Evolutionary conservation across 108 stramenopile species (phyloP).

Genomic region (Cyclostephanos tholiformis): DNA sequence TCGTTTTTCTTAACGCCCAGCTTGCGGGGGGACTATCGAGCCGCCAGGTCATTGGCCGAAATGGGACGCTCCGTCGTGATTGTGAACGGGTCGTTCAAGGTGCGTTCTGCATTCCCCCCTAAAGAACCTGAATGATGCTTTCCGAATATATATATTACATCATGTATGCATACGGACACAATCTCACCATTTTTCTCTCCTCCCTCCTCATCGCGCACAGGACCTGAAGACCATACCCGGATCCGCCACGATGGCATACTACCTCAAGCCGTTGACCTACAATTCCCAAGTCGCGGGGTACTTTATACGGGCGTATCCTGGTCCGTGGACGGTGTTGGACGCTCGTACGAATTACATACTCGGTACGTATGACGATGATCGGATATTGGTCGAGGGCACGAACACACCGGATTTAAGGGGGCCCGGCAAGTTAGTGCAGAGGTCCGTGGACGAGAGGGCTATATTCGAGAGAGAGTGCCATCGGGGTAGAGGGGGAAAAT

Average conservation of each 20-base stretch:
- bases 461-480: constrained; percentile 44
- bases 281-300: constrained; percentile 80
- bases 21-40: constrained; percentile 55
- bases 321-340: constrained; percentile 65
- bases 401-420: constrained; percentile 78
- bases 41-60: constrained; percentile 55
- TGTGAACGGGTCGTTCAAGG: constrained; percentile 77
- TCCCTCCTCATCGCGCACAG: constrained; percentile 3
- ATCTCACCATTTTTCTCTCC: background rate
- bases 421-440: constrained; percentile 64
- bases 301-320: constrained; percentile 61
- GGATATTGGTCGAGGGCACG: constrained; percentile 64
- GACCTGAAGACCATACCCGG: constrained; percentile 56
- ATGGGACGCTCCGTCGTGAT: constrained; percentile 53
- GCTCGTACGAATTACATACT: constrained; percentile 47
- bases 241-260: constrained; percentile 78
- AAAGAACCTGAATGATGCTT: too few species aligned
- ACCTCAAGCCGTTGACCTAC: constrained; percentile 77
- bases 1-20: constrained; percentile 65
- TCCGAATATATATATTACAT: background rate
- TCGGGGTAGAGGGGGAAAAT: background rate
- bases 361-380: constrained; percentile 48
- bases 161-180: background rate
- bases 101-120: background rate
- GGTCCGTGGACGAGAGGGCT: constrained; percentile 67